phyloP scores from a whole-genome alignment of 345 rosid species.

The Litchi chinensis region DNA sequence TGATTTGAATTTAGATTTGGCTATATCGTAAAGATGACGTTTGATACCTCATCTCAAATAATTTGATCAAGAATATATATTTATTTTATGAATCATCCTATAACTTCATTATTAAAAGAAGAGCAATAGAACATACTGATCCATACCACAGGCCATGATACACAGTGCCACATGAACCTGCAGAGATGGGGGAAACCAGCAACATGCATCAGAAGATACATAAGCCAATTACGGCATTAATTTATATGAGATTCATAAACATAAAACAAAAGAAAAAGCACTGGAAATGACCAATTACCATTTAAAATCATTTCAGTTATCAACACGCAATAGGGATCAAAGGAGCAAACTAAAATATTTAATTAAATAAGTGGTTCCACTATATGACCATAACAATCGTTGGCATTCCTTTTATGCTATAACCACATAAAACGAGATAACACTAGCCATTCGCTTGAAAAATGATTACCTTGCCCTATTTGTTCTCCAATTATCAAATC shows the following conservation, averaged over 20 bases:
- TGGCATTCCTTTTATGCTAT: conserved; percentile 1
- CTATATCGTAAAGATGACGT: conserved; percentile 14
- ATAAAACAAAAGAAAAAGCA: not conserved
- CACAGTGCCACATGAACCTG: conserved; percentile 99
- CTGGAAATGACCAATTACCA: conserved; percentile 6
- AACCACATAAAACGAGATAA: not conserved
- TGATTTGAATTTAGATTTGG: conserved; percentile 10
- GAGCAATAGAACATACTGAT: conserved; percentile 83
- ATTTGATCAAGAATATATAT: conserved; percentile 1
- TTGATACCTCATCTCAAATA: conserved; percentile 17
- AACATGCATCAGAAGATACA: conserved; percentile 25
- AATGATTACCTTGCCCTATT: conserved; percentile 83
- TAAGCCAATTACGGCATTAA: not conserved
- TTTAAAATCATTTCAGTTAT: conserved; percentile 17
- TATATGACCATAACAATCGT: not conserved
- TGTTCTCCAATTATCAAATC: conserved; percentile 84
- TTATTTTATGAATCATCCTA: conserved; percentile 4
- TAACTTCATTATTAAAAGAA: conserved; percentile 30
- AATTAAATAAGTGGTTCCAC: conserved; percentile 3
- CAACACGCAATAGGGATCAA: not conserved
- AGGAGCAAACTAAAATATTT: not conserved
- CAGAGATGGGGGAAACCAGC: conserved; percentile 20
- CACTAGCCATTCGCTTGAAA: conserved; percentile 11
- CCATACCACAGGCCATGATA: conserved; percentile 98
- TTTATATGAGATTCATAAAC: not conserved